A percentile compares a stretch with the other conserved stretches of the same genome.
phyloP scores from a whole-genome alignment of 78 protist genomes.

The Dictyostelium firmibasis region DNA sequence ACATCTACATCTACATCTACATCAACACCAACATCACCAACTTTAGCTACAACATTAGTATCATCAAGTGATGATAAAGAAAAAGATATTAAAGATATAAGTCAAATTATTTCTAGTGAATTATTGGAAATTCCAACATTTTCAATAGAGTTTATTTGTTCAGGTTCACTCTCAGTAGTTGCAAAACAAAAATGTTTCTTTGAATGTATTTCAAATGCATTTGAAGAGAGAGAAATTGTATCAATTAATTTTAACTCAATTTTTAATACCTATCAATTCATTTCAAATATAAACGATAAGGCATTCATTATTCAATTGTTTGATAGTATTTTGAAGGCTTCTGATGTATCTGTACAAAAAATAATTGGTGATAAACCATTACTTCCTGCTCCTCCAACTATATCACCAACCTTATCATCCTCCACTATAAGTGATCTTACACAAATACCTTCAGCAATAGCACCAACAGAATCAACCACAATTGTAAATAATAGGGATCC shows the following conservation, averaged over 20 bases:
- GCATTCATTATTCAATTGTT: constrained; percentile 13
- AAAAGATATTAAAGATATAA: background rate
- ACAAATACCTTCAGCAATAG: background rate
- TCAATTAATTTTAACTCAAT: constrained; percentile 60
- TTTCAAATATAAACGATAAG: constrained; percentile 53
- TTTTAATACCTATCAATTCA: constrained; percentile 48
- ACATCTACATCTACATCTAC: background rate
- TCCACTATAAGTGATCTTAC: background rate
- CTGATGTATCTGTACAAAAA: constrained; percentile 37
- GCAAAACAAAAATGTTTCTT: constrained; percentile 61
- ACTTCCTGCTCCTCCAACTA: background rate
- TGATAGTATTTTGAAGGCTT: constrained; percentile 52
- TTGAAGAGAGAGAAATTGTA: constrained; percentile 70
- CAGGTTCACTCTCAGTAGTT: constrained; percentile 3
- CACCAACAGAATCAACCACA: background rate
- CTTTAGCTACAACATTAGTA: background rate
- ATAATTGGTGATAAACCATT: constrained; percentile 1
- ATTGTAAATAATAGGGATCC: background rate
- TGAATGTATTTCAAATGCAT: constrained; percentile 24
- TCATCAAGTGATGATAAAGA: background rate
- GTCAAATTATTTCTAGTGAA: background rate
- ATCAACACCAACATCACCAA: background rate
- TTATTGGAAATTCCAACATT: constrained; percentile 59
- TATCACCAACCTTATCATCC: background rate
- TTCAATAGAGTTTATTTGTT: constrained; percentile 29